Base-by-base conservation (phyloP, 257 asterid genomes). In the Nicotiana tomentosiformis region DNA sequence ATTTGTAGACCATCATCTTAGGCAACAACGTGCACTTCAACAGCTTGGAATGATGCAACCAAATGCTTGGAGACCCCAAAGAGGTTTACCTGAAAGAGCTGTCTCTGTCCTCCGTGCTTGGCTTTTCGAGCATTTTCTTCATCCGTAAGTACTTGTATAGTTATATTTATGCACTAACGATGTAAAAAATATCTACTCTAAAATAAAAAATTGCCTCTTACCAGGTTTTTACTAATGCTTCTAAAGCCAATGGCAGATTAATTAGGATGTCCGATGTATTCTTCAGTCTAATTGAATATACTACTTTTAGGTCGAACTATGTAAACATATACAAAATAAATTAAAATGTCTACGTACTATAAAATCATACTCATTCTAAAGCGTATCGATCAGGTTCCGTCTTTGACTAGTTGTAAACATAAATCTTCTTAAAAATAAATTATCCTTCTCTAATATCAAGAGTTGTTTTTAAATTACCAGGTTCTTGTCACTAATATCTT, bases 81-180 rank as follows among this genome's bases (percentile, higher is more conserved):
- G 98, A 84, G 97, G 97, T 4, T 81, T 93, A 53, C 98, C 95
- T 4, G 95, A 93, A 82, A 83, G 95, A 61, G 91, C 97, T 12
- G 97, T 93, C 7, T 91, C 97, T 2, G 92, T 92, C 60, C 98
- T 93, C 49, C 95, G 98, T 20, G 93, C 98, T 64, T 92, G 98
- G 98, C 94, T 93, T 77, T 93, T 93, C 84, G 94, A 92, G 60
- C 93, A 93, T 81, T 93, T 93, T 77, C 95, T 93, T 77, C 97
- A 92, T 67, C 97, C 98, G 97, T 93, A 86, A 80, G 83, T 85
- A 18, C 16, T 82, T 14, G 7, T 17, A 26, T 5, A 72, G 18
- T 6, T 11, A 10, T 1, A 0, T 62, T 5, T 9, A 60, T 60
- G 11, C 30, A 58, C 29, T 18, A 3, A 58, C 10, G 12, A 7